These are phyloP conservation scores for Komagataella pseudopastoris DNA, from an alignment of 805 yeast genomes.

Conservation along the genomic window DNA sequence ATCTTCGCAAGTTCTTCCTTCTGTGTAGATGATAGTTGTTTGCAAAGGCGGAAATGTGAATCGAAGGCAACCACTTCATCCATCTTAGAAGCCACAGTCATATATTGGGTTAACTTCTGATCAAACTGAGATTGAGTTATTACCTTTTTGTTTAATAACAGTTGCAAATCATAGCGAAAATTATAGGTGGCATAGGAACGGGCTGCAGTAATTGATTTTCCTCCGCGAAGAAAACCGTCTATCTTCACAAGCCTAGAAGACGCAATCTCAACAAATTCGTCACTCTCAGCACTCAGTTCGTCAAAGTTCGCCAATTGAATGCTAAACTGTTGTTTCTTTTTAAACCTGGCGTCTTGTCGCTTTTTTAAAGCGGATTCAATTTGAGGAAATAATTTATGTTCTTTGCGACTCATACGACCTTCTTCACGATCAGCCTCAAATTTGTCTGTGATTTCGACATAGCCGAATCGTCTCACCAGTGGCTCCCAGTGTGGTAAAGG, in stretches of 20 bases:
- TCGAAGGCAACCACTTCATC: slow-evolving; percentile 38
- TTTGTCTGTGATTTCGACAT: slow-evolving; percentile 34
- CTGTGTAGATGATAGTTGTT: slow-evolving; percentile 23
- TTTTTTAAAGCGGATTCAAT: slow-evolving; percentile 24
- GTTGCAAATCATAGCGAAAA: slow-evolving; percentile 27
- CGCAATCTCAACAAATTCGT: slow-evolving; percentile 21
- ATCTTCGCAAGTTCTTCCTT: slow-evolving; percentile 10
- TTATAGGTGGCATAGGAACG: slow-evolving; percentile 42
- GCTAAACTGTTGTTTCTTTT: slow-evolving; percentile 15
- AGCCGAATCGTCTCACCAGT: slow-evolving; percentile 74
- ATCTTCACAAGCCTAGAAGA: slow-evolving; percentile 39
- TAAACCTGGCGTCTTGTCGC: slow-evolving; percentile 26
- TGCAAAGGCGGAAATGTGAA: slow-evolving; percentile 23
- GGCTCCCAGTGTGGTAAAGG: slow-evolving; percentile 94
- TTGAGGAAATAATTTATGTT: slow-evolving; percentile 40
- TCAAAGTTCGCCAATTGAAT: slow-evolving; percentile 16
- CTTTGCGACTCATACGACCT: slow-evolving; percentile 53
- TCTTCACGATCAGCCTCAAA: slow-evolving; percentile 44
- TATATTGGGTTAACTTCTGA: slow-evolving; percentile 17
- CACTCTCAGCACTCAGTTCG: slow-evolving; percentile 9
- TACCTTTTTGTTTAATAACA: slow-evolving; percentile 24
- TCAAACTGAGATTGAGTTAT: slow-evolving; percentile 12
- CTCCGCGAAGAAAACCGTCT: slow-evolving; percentile 43
- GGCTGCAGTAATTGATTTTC: slow-evolving; percentile 44
- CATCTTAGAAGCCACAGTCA: slow-evolving; percentile 20